Evolutionary conservation across 495 filamentous ascomycete genomes (phyloP).

Genomic region (Penicillium angulare): DNA sequence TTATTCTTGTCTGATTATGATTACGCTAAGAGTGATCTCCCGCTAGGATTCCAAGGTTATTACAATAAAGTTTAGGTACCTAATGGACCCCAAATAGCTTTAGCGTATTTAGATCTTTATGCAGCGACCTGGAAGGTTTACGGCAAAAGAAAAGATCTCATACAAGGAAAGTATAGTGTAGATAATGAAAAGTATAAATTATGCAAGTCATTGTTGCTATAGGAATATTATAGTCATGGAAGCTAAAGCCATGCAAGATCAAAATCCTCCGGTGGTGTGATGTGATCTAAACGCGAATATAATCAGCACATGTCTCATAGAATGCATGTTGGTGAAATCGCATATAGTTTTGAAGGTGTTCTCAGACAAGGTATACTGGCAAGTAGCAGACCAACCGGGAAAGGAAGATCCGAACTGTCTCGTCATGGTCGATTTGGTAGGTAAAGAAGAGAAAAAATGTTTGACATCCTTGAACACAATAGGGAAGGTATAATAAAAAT

Average conservation of each 20-base stretch:
- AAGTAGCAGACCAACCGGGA: constrained; percentile 85
- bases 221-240: no score
- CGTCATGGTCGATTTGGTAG: constrained; percentile 94
- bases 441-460: constrained; percentile 82
- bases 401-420: constrained; percentile 66
- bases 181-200: no score
- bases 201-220: no score
- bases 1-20: no score
- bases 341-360: constrained; percentile 20
- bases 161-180: no score
- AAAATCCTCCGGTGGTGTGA: not conserved
- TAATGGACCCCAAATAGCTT: no score
- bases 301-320: constrained; percentile 18
- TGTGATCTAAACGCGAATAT: not conserved
- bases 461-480: constrained; percentile 76
- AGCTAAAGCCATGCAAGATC: no score
- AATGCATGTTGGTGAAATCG: constrained; percentile 3
- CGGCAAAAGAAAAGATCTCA: no score
- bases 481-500: constrained; percentile 17
- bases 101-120: no score
- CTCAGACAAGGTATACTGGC: constrained; percentile 97
- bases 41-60: constrained; percentile 18
- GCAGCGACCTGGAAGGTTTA: no score
- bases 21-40: constrained; percentile 18
- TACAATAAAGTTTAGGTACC: constrained; percentile 2